phyloP scores from a whole-genome alignment of 768 basidiomycete genomes.

The Hortiboletus flavorubellus region DNA sequence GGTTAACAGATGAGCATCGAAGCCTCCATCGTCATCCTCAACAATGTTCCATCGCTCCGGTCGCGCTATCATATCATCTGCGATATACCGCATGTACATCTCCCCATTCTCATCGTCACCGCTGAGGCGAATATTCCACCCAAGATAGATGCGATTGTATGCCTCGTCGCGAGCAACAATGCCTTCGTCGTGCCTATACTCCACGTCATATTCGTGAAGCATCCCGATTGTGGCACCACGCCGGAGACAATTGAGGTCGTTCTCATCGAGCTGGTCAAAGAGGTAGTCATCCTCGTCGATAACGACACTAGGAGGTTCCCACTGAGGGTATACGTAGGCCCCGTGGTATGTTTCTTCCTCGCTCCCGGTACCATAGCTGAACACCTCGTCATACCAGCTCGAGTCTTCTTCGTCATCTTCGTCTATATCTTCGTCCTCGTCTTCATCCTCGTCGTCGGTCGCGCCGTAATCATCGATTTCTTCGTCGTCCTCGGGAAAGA shows the following conservation, averaged over 20 bases:
- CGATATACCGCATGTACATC: slow-evolving; percentile 38
- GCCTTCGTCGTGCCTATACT: slow-evolving; percentile 53
- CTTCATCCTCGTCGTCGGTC: slow-evolving; percentile 23
- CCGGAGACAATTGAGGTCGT: slow-evolving; percentile 44
- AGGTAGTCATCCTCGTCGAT: slow-evolving; percentile 36
- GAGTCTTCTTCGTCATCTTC: slow-evolving; percentile 32
- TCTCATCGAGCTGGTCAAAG: slow-evolving; percentile 33
- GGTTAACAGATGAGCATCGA: slow-evolving; percentile 41
- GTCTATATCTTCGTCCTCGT: slow-evolving; percentile 26
- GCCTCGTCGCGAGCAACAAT: slow-evolving; percentile 44
- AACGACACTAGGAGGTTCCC: slow-evolving; percentile 53
- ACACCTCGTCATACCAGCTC: slow-evolving; percentile 31
- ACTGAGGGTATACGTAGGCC: slow-evolving; percentile 44
- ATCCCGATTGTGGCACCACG: slow-evolving; percentile 60
- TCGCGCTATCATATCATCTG: slow-evolving; percentile 38
- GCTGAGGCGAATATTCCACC: slow-evolving; percentile 62
- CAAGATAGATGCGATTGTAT: slow-evolving; percentile 53
- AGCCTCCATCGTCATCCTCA: slow-evolving; percentile 37
- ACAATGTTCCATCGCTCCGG: slow-evolving; percentile 44
- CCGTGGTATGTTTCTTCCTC: slow-evolving; percentile 39
- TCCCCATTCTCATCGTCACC: slow-evolving; percentile 41
- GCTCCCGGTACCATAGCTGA: slow-evolving; percentile 34
- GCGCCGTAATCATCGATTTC: slow-evolving; percentile 36
- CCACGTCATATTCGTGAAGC: slow-evolving; percentile 53
- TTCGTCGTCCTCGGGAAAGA: slow-evolving; percentile 51